Evolutionary conservation across 805 yeast species (phyloP).

Genomic region (Teunomyces panamensis): DNA sequence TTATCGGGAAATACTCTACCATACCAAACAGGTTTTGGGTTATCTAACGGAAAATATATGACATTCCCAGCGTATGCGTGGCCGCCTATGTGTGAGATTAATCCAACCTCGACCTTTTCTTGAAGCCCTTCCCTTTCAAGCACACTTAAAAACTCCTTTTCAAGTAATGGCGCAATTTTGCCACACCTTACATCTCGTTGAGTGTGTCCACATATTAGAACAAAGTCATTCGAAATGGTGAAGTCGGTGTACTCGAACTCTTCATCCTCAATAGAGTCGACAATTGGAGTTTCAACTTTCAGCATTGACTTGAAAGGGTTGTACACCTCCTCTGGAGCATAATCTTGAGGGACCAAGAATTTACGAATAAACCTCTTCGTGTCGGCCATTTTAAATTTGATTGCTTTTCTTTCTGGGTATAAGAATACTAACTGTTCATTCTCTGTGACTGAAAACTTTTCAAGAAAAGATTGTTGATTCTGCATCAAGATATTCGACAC

Average conservation of each 20-base stretch:
- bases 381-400: constrained; percentile 32
- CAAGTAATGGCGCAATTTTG: constrained; percentile 54
- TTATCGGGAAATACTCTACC: constrained; percentile 67
- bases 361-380: constrained; percentile 38
- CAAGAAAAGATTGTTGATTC: constrained; percentile 8
- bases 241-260: constrained; percentile 9
- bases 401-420: constrained; percentile 52
- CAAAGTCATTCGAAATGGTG: constrained; percentile 23
- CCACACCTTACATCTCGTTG: constrained; percentile 69
- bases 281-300: background rate
- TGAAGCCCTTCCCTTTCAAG: constrained; percentile 31
- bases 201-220: constrained; percentile 66
- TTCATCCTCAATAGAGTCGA: background rate
- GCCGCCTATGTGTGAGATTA: constrained; percentile 79
- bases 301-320: constrained; percentile 19
- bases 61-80: constrained; percentile 86
- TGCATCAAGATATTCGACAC: constrained; percentile 44
- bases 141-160: constrained; percentile 47
- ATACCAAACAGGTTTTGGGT: constrained; percentile 57
- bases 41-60: constrained; percentile 40
- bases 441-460: constrained; percentile 2
- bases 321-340: constrained; percentile 13
- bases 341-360: constrained; percentile 37
- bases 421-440: constrained; percentile 35
- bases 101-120: constrained; percentile 41